Evolutionary conservation across 2,329 filamentous ascomycete genomes (phyloP), one percentile per base, ranked within the genome.

Genomic region (Cladosporium cucumerinum): DNA sequence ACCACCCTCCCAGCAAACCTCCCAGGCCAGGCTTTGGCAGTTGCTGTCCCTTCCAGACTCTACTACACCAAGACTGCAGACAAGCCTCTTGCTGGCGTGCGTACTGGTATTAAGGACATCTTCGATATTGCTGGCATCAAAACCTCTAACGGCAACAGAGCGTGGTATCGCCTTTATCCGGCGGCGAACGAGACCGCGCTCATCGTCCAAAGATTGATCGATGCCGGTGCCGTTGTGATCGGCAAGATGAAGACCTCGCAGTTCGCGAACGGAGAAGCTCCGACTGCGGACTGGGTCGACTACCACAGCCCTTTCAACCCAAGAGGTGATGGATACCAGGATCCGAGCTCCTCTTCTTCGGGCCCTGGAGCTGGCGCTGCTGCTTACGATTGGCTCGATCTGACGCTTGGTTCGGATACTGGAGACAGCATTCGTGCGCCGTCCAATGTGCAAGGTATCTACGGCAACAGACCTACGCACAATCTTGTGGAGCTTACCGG

Each of bases 71-170:
- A 79, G 54, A 85, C 82, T 0, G 70, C 74, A 0, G 77, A 80
- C n/a, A 82, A 85, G 70, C 86, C 86, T 0, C 78, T 89, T 0
- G 83, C 85, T 5, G 87, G 87, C 21, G 81, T 87, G 3, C 81
- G 87, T 21, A 73, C 89, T 0, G 86, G 82, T 0, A 80, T 89
- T 63, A 90, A 89, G 72, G 87, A 89, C 68, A 85, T 88, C 55
- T 86, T 82, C 69, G 80, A 87, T 67, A 74, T 89, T 46, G 80
- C 81, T 25, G 87, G 87, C 1, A 73, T 87, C 0, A 80, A 80
- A 14, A 87, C 85, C 0, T 80, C 80, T 1, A 79, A 84, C 34
- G 87, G 87, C 0, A 88, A 86, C 63, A 78, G 84, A 34, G 83
- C 86, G 1, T 89, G 84, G 79, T 82, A 81, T 25, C 76, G 82